A percentile compares a stretch with the other conserved stretches of the same genome.
These are phyloP conservation scores for Casuarina cunninghamiana DNA, from an alignment of 306 rosid species.

Conservation along the genomic window DNA sequence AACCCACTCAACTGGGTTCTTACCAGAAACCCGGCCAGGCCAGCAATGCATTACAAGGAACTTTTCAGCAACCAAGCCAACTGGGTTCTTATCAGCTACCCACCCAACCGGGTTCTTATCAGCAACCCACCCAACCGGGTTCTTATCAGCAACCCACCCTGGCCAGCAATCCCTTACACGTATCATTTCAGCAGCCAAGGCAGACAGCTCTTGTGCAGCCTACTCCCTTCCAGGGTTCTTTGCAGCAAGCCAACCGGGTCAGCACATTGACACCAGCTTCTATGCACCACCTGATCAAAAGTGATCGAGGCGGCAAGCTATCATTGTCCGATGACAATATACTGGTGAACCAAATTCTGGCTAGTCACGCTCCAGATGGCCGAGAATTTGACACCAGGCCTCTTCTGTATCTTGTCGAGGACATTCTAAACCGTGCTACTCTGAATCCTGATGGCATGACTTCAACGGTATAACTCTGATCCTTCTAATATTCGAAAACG, in stretches of 20 bases:
- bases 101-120: not conserved
- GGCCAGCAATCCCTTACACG: too few relatives aligned
- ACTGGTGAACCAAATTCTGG: constrained; percentile 44
- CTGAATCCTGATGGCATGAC: constrained; percentile 14
- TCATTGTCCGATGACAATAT: constrained; percentile 44
- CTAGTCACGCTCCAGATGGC: constrained; percentile 50
- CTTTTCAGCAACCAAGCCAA: constrained; percentile 39
- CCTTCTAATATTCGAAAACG: not conserved
- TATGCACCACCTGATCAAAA: constrained; percentile 41
- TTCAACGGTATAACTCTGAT: constrained; percentile 31
- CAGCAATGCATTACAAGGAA: not conserved
- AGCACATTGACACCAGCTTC: constrained; percentile 19
- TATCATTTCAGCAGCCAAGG: not conserved
- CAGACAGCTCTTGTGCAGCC: not conserved
- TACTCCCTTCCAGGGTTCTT: not conserved
- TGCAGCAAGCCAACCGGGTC: not conserved
- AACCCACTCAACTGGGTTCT: not conserved
- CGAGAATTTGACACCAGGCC: constrained; percentile 46
- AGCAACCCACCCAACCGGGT: not conserved
- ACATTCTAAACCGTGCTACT: constrained; percentile 44
- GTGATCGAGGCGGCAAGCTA: constrained; percentile 19
- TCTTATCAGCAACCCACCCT: not conserved
- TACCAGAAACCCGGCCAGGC: not conserved
- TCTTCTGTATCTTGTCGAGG: constrained; percentile 55
- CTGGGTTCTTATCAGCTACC: constrained; percentile 38